phyloP scores from a whole-genome alignment of 208 protist genomes.

The Angomonas deanei region DNA sequence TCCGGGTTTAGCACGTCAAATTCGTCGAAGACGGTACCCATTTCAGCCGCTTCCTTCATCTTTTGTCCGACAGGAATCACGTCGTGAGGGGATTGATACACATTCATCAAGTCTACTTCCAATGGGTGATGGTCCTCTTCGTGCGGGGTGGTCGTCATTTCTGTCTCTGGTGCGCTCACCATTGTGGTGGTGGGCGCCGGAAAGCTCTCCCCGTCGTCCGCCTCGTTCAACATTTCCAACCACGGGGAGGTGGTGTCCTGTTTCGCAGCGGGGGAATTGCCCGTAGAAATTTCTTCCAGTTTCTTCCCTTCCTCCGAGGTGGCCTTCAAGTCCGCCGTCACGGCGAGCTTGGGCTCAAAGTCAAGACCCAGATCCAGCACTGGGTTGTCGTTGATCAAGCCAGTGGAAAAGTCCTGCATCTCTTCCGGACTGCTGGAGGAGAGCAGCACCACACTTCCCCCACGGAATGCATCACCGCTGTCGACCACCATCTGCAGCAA shows the following conservation, averaged over 20 bases:
- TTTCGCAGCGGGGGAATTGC: not conserved
- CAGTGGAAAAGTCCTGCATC: conserved; percentile 22
- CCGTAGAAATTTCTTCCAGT: too few species aligned
- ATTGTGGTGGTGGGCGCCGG: not conserved
- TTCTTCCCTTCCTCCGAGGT: not conserved
- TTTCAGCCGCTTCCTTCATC: conserved; percentile 49
- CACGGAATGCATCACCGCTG: not conserved
- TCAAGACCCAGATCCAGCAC: conserved; percentile 13
- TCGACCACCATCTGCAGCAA: conserved; percentile 19
- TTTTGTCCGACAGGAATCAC: conserved; percentile 58
- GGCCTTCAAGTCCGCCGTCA: not conserved
- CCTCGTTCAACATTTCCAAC: conserved; percentile 40
- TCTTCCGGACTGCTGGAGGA: conserved; percentile 38
- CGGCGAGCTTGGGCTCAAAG: conserved; percentile 35
- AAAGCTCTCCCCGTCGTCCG: not conserved
- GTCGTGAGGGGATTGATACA: conserved; percentile 67
- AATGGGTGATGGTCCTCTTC: conserved; percentile 8
- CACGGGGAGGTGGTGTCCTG: conserved; percentile 19
- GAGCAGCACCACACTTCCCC: conserved; percentile 39
- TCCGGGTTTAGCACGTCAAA: conserved; percentile 70
- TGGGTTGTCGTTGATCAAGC: conserved; percentile 74
- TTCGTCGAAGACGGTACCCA: conserved; percentile 58
- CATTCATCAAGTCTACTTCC: conserved; percentile 59
- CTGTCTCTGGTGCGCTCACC: not conserved
- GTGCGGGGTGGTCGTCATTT: too few species aligned